Evolutionary conservation across 1,284 basidiomycete genomes (phyloP).

Genomic region (Cutaneotrichosporon daszewskae): DNA sequence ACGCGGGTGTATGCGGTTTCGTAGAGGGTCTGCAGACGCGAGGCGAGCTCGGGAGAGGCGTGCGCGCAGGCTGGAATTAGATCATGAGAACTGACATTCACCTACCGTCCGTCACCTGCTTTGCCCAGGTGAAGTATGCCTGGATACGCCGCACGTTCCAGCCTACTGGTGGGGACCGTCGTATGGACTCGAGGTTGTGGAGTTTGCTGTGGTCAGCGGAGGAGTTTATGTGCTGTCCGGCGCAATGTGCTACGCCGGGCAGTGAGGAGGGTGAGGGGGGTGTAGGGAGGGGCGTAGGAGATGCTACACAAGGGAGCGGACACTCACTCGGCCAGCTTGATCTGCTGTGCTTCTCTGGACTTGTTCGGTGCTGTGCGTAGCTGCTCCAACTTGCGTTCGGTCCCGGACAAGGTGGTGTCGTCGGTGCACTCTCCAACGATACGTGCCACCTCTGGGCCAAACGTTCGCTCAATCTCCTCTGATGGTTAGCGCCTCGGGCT

Average conservation of each 20-base stretch:
- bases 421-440: conserved; percentile 48
- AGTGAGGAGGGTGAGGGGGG: no score
- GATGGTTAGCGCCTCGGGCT: background rate
- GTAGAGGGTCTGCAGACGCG: conserved; percentile 39
- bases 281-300: no score
- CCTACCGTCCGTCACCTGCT: conserved; percentile 46
- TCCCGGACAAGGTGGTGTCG: conserved; percentile 28
- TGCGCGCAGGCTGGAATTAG: conserved; percentile 32
- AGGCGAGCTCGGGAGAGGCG: conserved; percentile 39
- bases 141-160: conserved; percentile 44
- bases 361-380: conserved; percentile 41
- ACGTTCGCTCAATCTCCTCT: conserved; percentile 39
- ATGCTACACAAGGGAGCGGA: no score
- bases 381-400: conserved; percentile 44
- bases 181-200: conserved; percentile 47
- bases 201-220: conserved; percentile 34
- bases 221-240: no score
- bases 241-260: no score
- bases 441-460: conserved; percentile 42
- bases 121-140: conserved; percentile 48
- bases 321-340: conserved; percentile 47
- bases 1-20: conserved; percentile 41
- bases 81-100: background rate
- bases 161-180: conserved; percentile 41
- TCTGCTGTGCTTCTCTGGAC: conserved; percentile 45